Percentiles rank a stretch among this genome's conserved stretches.
These are phyloP conservation scores for Phytomonas sp. DNA, from an alignment of 208 protist genomes.

Conservation along the genomic window DNA sequence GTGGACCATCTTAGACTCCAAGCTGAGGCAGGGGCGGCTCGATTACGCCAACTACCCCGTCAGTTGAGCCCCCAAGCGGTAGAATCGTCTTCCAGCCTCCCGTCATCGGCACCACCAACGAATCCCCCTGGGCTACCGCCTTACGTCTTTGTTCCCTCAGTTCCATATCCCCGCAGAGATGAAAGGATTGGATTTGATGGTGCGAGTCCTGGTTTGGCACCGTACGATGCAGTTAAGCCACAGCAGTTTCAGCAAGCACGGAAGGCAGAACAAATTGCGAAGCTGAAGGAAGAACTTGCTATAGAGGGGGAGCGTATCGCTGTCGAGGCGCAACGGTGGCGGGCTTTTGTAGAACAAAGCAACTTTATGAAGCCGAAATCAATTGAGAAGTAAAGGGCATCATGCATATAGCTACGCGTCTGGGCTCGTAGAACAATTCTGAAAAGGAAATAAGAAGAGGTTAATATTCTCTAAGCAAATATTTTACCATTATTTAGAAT, in stretches of 20 bases:
- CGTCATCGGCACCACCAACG: neutral
- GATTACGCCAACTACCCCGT: neutral
- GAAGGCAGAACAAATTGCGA: constrained; percentile 14
- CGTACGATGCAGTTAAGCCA: constrained; percentile 8
- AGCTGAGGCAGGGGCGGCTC: constrained; percentile 16
- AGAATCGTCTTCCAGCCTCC: neutral
- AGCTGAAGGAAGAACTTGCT: constrained; percentile 40
- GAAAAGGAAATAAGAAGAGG: neutral
- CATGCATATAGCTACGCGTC: too few relatives aligned
- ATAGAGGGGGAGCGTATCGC: constrained; percentile 41
- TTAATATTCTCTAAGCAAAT: neutral
- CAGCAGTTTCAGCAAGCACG: constrained; percentile 16
- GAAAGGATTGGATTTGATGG: neutral
- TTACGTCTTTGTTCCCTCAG: neutral
- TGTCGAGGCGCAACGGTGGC: constrained; percentile 44
- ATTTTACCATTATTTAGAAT: neutral
- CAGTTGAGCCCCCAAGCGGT: neutral
- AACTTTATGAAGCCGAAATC: neutral
- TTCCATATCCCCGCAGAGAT: neutral
- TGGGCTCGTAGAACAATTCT: neutral
- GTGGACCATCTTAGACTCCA: constrained; percentile 25
- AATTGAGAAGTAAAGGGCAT: neutral
- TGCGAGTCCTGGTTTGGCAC: neutral
- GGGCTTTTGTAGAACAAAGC: constrained; percentile 4
- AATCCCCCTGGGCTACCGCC: neutral